These are phyloP conservation scores for Chlorella sorokiniana DNA, from an alignment of 139 green algal genomes.

Conservation along the genomic window DNA sequence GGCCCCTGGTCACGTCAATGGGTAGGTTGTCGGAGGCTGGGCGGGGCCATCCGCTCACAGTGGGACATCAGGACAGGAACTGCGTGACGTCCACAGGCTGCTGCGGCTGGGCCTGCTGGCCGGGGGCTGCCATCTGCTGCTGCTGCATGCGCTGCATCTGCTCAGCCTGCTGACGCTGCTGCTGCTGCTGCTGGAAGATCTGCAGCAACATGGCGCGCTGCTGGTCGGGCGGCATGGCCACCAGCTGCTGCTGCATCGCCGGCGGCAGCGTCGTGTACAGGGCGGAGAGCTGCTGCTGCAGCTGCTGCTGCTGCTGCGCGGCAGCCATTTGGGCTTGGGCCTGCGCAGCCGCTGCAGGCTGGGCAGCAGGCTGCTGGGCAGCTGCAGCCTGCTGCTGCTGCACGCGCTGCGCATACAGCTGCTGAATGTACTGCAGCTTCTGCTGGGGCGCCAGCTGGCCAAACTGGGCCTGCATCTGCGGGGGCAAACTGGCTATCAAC, in stretches of 20 bases:
- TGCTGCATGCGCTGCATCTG: slow-evolving; percentile 34
- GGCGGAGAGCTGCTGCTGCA: slow-evolving; percentile 30
- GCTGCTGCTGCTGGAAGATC: slow-evolving; percentile 38
- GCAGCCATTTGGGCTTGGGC: neutral
- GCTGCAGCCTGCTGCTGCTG: neutral
- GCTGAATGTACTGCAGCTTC: slow-evolving; percentile 25
- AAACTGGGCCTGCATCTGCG: slow-evolving; percentile 17
- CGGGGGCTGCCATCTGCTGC: slow-evolving; percentile 16
- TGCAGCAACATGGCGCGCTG: slow-evolving; percentile 25
- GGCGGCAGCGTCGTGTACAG: slow-evolving; percentile 17
- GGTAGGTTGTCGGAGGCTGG: no score
- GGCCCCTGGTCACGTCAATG: no score
- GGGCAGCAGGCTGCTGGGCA: neutral
- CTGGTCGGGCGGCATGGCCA: slow-evolving; percentile 32
- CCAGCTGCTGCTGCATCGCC: slow-evolving; percentile 20
- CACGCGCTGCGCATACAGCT: slow-evolving; percentile 14
- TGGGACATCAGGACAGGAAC: slow-evolving; percentile 22
- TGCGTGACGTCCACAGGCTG: slow-evolving; percentile 26
- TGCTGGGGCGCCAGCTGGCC: slow-evolving; percentile 19
- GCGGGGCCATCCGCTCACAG: no score
- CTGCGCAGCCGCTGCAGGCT: neutral
- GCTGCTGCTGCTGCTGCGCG: slow-evolving; percentile 26
- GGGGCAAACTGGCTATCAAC: slow-evolving; percentile 19
- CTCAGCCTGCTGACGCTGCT: slow-evolving; percentile 10
- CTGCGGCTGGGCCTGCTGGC: slow-evolving; percentile 18